Conservation (phyloP, 2,329 filamentous ascomycete genomes). For the Botryotinia narcissicola region DNA sequence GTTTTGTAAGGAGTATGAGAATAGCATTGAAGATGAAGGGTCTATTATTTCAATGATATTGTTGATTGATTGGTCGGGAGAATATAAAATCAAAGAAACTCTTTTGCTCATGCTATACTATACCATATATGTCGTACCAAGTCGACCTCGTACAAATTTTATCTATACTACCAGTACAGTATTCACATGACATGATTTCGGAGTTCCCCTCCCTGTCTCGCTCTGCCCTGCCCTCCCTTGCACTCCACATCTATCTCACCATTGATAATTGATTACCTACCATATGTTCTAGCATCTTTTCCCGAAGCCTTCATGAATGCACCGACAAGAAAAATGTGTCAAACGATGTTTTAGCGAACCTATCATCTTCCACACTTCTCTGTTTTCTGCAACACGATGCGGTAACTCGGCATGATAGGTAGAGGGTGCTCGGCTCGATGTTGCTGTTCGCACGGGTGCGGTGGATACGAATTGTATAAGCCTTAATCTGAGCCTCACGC, state of each 20-base stretch:
- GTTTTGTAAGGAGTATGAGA: constrained; percentile 51
- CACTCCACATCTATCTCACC: constrained; percentile 7
- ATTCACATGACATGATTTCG: not conserved
- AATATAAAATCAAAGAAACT: not conserved
- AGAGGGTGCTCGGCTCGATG: not conserved
- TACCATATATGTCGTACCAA: not conserved
- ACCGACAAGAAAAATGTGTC: not conserved
- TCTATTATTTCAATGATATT: constrained; percentile 10
- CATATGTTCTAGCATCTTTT: not conserved
- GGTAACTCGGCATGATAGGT: not conserved
- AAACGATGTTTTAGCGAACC: constrained; percentile 9
- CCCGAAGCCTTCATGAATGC: not conserved
- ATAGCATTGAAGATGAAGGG: not conserved
- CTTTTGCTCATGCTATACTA: not conserved
- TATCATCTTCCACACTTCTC: not conserved
- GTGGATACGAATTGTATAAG: not conserved
- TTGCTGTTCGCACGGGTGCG: not conserved
- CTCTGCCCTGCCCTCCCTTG: not conserved
- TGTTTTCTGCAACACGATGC: not conserved
- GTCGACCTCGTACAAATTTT: not conserved
- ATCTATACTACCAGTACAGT: not conserved
- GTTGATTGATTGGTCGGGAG: constrained; percentile 11
- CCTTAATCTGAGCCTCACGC: not conserved
- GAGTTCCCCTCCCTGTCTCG: not conserved
- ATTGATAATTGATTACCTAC: too few relatives aligned